phyloP scores from a whole-genome alignment of 148 eudicot species.

The Tetragonia tetragonoides region DNA sequence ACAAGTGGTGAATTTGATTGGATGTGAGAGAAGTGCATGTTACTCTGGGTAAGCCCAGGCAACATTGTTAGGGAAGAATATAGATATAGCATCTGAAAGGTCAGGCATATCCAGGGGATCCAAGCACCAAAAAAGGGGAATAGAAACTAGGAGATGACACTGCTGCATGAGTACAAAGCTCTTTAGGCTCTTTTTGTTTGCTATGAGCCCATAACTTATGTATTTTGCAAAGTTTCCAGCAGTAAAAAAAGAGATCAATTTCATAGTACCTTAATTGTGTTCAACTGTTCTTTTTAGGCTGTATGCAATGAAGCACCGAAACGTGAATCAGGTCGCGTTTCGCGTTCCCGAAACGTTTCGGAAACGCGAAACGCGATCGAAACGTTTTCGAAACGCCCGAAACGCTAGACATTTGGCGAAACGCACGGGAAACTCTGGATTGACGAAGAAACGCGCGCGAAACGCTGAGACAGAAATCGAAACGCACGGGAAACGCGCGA shows the following conservation, averaged over 20 bases:
- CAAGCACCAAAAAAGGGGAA: neutral
- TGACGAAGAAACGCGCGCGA: no score
- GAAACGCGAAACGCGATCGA: no score
- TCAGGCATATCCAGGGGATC: neutral
- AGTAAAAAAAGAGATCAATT: neutral
- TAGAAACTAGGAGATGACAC: neutral
- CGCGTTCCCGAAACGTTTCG: no score
- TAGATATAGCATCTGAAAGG: no score
- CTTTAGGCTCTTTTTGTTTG: neutral
- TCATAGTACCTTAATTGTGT: neutral
- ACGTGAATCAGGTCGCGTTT: no score
- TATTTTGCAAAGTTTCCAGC: neutral
- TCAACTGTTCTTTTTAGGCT: neutral
- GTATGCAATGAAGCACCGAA: no score
- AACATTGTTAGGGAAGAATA: neutral
- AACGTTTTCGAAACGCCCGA: no score
- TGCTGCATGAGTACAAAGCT: neutral
- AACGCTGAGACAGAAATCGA: no score
- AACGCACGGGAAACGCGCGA: no score
- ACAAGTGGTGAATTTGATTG: neutral
- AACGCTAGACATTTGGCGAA: no score
- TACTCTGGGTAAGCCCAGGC: neutral
- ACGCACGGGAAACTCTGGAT: no score
- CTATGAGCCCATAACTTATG: neutral
- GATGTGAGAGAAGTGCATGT: neutral